Evolutionary conservation across 306 rosid genomes (phyloP), one percentile per base, ranked within the genome.

Genomic region (Parietaria judaica): DNA sequence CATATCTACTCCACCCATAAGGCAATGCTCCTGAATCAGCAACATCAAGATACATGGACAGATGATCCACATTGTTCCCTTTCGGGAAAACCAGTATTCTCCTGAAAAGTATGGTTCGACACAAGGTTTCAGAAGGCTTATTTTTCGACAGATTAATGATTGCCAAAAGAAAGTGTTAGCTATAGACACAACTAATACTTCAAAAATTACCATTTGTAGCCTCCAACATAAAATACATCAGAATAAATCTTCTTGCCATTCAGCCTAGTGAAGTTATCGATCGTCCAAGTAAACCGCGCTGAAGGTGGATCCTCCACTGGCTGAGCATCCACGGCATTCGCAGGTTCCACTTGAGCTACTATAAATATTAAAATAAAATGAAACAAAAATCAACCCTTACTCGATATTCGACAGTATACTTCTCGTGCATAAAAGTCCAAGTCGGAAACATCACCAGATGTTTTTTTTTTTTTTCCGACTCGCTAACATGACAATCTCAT

Each of bases 41-140:
- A 57, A 74, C 78, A 57, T 74, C 78, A 14, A 74, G 65, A 74
- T 74, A 74, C 70, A 68, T 74, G 6, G 78, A 74, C 62, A 74
- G 51, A 34, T 63, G 70, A 50, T 74, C 78, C 57, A 74, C 78
- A 56, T 67, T 74, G 78, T 74, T 74, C 34, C 78, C 78, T 52
- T 74, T 74, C 34, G 78, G 78, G 60, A 74, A 74, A 35, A 74
- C 14, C 16, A 74, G 70, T 57, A 68, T 63, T 64, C 78, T 71
- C 78, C 78, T 74, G 70, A 44, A 59, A 46, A 54, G 61, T 34
- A n/a, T 38, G 63, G 51, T 51, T 36, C 36, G 61, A 45, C 5
- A 14, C 37, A 47, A 11, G 31, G 43, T 5, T 36, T 23, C 31
- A 23, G 31, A 23, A 23, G 31, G 31, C 10, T 17, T 46, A 9